A percentile compares a stretch with the other conserved stretches of the same genome.
Conservation (phyloP, 2,329 filamentous ascomycete genomes). For the Sporothrix brasiliensis region DNA sequence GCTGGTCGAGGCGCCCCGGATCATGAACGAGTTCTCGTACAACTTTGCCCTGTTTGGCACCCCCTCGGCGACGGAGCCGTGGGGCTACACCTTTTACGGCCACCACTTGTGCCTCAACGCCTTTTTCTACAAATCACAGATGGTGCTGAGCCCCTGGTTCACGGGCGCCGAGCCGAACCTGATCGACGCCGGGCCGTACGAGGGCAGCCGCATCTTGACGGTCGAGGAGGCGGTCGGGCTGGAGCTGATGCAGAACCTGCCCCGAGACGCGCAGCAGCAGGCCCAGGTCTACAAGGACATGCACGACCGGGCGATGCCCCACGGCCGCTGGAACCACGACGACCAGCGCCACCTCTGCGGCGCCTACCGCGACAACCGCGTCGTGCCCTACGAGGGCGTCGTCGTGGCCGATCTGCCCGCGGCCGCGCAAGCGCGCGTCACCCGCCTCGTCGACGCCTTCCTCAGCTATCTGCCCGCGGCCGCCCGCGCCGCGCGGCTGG, state of each 20-base stretch:
- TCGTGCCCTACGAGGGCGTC: conserved; percentile 74
- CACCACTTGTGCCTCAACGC: conserved; percentile 76
- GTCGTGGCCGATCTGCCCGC: conserved; percentile 53
- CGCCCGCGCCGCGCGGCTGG: conserved; percentile 58
- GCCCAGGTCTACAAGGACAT: conserved; percentile 63
- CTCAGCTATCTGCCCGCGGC: conserved; percentile 66
- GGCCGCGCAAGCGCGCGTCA: conserved; percentile 58
- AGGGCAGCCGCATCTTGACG: conserved; percentile 67
- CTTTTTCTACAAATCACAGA: conserved; percentile 66
- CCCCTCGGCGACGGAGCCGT: conserved; percentile 60
- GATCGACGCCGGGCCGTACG: conserved; percentile 66
- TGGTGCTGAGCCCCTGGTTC: conserved; percentile 74
- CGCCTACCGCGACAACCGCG: conserved; percentile 75
- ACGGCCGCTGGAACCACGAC: conserved; percentile 75
- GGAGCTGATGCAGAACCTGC: conserved; percentile 68
- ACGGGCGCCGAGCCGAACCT: conserved; percentile 78
- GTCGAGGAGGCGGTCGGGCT: conserved; percentile 66
- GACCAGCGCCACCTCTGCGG: conserved; percentile 79
- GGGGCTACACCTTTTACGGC: conserved; percentile 76
- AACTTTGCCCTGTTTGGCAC: conserved; percentile 42
- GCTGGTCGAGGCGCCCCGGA: conserved; percentile 60
- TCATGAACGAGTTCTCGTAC: conserved; percentile 77
- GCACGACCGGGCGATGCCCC: conserved; percentile 66
- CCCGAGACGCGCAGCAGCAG: conserved; percentile 47
- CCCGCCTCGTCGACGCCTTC: conserved; percentile 64